Evolutionary conservation across 306 rosid genomes (phyloP), one percentile per base, ranked within the genome.

Genomic region (Casuarina cunninghamiana): DNA sequence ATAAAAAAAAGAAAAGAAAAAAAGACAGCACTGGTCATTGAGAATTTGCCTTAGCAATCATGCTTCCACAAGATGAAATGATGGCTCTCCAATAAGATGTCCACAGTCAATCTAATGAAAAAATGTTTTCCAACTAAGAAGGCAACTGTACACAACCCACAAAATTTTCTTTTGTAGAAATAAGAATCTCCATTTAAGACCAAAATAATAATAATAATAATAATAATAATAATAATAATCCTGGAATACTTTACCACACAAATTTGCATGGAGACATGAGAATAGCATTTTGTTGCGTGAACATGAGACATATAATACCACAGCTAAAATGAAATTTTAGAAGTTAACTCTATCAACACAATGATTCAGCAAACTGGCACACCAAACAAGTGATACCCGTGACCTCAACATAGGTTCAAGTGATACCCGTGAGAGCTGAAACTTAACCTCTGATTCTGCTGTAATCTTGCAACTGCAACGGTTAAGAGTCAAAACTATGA

Each of bases 361-460:
- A 53, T 65, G 60, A 60, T 57, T 13, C 44, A 55, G 67, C 35
- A 26, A 68, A 69, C 19, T 45, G 38, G 53, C n/a, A 69, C 55
- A 75, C 50, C 15, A 55, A 57, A 75, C 21, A 42, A 44, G 42
- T 55, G 43, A 26, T 62, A 10, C 74, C 93, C 98, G 91, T 93
- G 93, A 91, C 90, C 86, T 88, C 84, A 95, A 81, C 93, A 93
- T 91, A 26, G 97, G 99, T 80, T 90, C 97, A 80, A 95, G 84
- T 19, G 97, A 83, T 77, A 88, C 86, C 68, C 87, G 90, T 4
- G 97, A 88, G 71, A 95, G 97, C 81, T 91, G 92, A 86, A 95
- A 95, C 86, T 91, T 95, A 72, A 95, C 97, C 85, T 89, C 97
- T 0, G 90, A 93, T 83, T 95, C 99, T 67, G 90, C 89, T 89